Conservation (phyloP, 2,329 filamentous ascomycete genomes). For the Hypoxylon sp. region DNA sequence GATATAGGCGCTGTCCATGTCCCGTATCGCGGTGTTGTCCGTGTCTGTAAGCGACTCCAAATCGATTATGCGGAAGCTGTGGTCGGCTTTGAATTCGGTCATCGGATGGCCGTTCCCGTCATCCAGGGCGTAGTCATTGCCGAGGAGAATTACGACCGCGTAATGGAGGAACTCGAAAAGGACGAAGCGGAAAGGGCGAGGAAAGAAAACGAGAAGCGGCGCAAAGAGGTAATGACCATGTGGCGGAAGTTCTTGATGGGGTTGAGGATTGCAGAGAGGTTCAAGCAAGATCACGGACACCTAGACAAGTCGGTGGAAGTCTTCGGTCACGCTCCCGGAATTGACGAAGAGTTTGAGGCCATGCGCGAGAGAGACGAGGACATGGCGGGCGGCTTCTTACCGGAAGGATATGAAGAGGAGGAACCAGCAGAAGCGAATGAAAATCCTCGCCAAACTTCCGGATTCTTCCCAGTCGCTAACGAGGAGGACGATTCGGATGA, state of each 20-base stretch:
- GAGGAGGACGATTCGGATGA: slow-evolving; percentile 47
- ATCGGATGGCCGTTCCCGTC: slow-evolving; percentile 92
- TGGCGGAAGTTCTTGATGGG: slow-evolving; percentile 94
- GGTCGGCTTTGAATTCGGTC: slow-evolving; percentile 95
- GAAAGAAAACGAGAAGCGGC: slow-evolving; percentile 86
- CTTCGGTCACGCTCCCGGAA: slow-evolving; percentile 63
- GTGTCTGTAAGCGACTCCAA: slow-evolving; percentile 84
- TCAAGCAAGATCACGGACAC: slow-evolving; percentile 81
- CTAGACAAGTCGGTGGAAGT: slow-evolving; percentile 66
- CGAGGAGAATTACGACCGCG: slow-evolving; percentile 78
- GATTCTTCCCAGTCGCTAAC: slow-evolving; percentile 42
- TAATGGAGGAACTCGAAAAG: slow-evolving; percentile 83
- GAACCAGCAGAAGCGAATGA: slow-evolving; percentile 24
- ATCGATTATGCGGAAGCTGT: slow-evolving; percentile 96
- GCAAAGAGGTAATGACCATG: slow-evolving; percentile 77
- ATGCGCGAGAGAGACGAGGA: slow-evolving; percentile 60
- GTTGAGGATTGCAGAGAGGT: slow-evolving; percentile 82
- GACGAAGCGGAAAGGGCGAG: slow-evolving; percentile 80
- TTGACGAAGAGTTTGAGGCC: slow-evolving; percentile 39
- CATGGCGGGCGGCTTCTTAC: slow-evolving; percentile 72
- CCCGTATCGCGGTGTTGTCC: slow-evolving; percentile 80
- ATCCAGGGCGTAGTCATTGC: slow-evolving; percentile 92
- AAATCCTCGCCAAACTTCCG: slow-evolving; percentile 43
- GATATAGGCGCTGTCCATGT: slow-evolving; percentile 81
- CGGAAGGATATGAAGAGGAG: slow-evolving; percentile 49